Evolutionary conservation across 2,329 filamentous ascomycete species (phyloP), one percentile per base, ranked within the genome.

Genomic region (Neopestalotiopsis sp.): DNA sequence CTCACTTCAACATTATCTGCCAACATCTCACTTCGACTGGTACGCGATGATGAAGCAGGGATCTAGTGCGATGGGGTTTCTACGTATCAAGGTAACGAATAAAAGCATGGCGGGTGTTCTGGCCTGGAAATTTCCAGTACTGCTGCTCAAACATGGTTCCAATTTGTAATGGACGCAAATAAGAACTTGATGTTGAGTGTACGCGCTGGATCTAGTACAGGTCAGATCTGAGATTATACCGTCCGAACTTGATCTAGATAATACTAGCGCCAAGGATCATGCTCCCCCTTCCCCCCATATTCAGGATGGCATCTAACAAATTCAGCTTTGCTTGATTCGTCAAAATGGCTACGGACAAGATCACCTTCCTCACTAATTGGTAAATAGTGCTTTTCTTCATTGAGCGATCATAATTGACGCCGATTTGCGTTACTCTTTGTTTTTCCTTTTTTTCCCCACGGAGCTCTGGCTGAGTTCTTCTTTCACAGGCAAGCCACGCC

Each of bases 361-460:
- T 94, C 77, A 94, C 92, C 66, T 94, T 94, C 84, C 86, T 94
- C 79, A 92, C 91, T 83, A 94, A 94, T 87, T 94, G 92, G 92
- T 94, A 88, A 79, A 82, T 77, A 71, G 71, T 20, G 14, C 34
- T 12, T 42, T 40, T 17, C 17, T 61, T 28, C 53, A 5, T n/a
- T 30, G 17, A 6, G 30, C 59, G 17, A 5, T 17, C 5, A 4
- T n/a, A 2, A n/a, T 3, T 38, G 34, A 38, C 10, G 10, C 34
- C 34, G 34, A 38, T 59, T 30, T 17, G 13, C 56, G 20, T 24
- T 24, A 24, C 56, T 24, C 4, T 58, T 58, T 58, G 12, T 30
- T 30, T 6, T 58, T 58, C 12, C 12, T 20, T 30, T 5, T 24
- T 5, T 30, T 3, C 45, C 59, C 38, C 38, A 62, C 61, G 58